Base-by-base conservation (phyloP, 2,329 filamentous ascomycete genomes). In the Pseudogymnoascus sp. region DNA sequence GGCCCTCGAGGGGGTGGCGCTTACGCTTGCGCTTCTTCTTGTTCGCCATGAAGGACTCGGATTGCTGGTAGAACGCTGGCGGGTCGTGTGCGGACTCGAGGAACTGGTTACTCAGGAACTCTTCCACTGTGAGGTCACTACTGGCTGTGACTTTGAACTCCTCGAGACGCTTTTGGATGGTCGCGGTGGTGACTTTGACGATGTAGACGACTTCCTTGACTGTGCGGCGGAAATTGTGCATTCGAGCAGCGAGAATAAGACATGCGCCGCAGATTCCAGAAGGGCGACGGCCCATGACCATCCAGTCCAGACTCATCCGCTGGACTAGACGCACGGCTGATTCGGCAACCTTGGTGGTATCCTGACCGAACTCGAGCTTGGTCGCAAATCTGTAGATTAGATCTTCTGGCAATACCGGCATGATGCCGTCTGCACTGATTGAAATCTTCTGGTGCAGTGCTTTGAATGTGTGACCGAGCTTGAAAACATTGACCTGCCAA, bases 261-360 rank as follows among this genome's bases (percentile, higher is more conserved):
- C 93, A 96, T 11, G 95, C 95, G 66, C 95, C 95, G 74, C 93
- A 97, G 63, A 97, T 88, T 68, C 95, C 95, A 6, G 93, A 93
- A 15, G 95, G 95, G 42, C 95, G 88, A 71, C 95, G 89, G 70
- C 95, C 95, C 73, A 93, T 91, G 57, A 93, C 88, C 85, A 99
- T 97, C 93, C 95, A 97, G 77, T 99, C 95, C 62, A 91, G 83
- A 68, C 91, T 93, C 95, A 99, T 97, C 66, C 95, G 88, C 74
- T 89, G 87, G 63, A 96, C 87, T 62, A 99, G 88, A 63, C 89
- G 87, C 63, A 93, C 87, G 6, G 95, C 95, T 71, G 97, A 92
- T 69, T 90, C 86, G 44, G 92, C 93, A 13, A 99, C 92, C 69
- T 89, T 89, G 73, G 89, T 87, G 15, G 89, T 93, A 67, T 88